Base-by-base conservation (phyloP, 345 rosid genomes). In the Garcia nutans region DNA sequence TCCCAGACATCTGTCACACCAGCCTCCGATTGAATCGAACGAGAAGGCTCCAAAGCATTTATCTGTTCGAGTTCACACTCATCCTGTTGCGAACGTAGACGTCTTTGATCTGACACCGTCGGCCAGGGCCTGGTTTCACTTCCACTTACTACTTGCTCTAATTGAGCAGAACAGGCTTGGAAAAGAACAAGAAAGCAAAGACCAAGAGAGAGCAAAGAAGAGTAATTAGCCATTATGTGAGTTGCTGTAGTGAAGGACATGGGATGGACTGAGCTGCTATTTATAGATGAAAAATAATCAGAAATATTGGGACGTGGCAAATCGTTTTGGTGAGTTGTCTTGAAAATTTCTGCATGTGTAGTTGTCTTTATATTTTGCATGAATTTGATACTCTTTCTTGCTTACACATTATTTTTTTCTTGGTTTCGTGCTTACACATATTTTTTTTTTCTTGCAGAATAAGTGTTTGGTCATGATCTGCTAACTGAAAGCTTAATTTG, bases 1-100 rank as follows among this genome's bases (percentile, higher is more conserved):
- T 85, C 84, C 88, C 87, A 88, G 49, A 83, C 65, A 71, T 88
- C 86, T 12, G 83, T 76, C 52, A 65, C 55, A 12, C 90, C 83
- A n/a, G 82, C 86, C 70, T 86, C 87, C 0, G 85, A 58, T 58
- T 58, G 61, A 20, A 58, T 58, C 26, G 26, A n/a, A 2, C 61
- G 61, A 22, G 23, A 8, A 7, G 61, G 26, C 20, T 58, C 61
- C 22, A 58, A 26, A n/a, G 26, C 24, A 10, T 8, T 58, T n/a
- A 58, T 58, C 26, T 26, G 58, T 50, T 69, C 68, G 70, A 84
- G 63, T 19, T 75, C 70, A 84, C 87, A 84, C 77, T 80, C 65
- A 17, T 73, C 33, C 57, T 47, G 70, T 26, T 65, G 78, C 68
- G 4, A 72, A 16, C 77, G 78, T 26, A 63, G 79, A 19, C n/a